Percentiles rank a stretch among this genome's conserved stretches.
These are phyloP conservation scores for Berberis vulgaris DNA, from an alignment of 164 flowering plant genomes.

Conservation along the genomic window DNA sequence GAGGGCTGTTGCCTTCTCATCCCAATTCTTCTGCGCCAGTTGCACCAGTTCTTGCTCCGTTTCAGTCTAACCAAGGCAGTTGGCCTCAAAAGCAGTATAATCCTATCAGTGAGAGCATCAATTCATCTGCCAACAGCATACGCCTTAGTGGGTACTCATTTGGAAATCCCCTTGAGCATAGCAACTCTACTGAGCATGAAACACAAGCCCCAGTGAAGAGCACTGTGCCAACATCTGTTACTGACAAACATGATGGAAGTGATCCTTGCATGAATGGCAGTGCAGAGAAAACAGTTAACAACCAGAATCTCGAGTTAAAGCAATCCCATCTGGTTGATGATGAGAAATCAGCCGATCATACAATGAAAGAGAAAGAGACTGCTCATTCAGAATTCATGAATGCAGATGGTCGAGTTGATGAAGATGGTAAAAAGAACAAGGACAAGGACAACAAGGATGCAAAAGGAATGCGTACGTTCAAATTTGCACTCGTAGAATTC, in stretches of 20 bases:
- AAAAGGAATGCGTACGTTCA: conserved; percentile 56
- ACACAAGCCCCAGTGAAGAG: conserved; percentile 6
- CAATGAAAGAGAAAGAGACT: conserved; percentile 18
- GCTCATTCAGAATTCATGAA: conserved; percentile 21
- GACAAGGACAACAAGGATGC: conserved; percentile 67
- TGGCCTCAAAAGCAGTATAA: conserved; percentile 24
- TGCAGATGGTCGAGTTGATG: conserved; percentile 19
- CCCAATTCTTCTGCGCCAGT: conserved; percentile 14
- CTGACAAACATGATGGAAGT: conserved; percentile 6
- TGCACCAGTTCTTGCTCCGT: conserved; percentile 9
- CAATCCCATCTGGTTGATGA: conserved; percentile 11
- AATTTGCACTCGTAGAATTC: conserved; percentile 64
- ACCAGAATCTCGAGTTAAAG: conserved; percentile 10
- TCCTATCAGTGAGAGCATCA: conserved; percentile 30
- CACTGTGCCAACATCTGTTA: conserved; percentile 11
- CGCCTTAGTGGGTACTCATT: conserved; percentile 6
- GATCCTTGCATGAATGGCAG: conserved; percentile 3
- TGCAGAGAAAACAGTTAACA: conserved; percentile 11
- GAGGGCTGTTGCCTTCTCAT: conserved; percentile 18
- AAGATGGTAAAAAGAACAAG: conserved; percentile 34
- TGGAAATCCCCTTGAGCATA: conserved; percentile 10
- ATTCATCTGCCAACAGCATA: conserved; percentile 11
- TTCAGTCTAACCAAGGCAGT: conserved; percentile 18
- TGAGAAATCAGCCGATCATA: conserved; percentile 6
- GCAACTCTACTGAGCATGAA: conserved; percentile 7